These are phyloP conservation scores for Akanthomyces uredinophilus DNA, from an alignment of 2,329 filamentous ascomycete species.

Conservation along the genomic window DNA sequence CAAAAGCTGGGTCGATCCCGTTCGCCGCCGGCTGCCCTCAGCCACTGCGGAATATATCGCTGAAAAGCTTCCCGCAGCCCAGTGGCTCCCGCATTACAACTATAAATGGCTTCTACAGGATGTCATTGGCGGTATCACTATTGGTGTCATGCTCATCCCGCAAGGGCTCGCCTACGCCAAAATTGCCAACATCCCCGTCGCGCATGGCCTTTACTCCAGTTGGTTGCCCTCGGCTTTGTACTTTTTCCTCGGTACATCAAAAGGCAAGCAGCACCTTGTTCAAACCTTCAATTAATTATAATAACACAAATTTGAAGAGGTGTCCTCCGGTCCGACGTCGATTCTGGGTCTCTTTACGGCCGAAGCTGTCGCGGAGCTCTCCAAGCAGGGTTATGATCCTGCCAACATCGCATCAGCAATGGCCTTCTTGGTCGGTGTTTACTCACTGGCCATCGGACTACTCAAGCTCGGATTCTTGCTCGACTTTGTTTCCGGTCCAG, in stretches of 20 bases:
- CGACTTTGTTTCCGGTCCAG: constrained; percentile 60
- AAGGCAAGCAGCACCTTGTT: constrained; percentile 36
- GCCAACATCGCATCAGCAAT: constrained; percentile 56
- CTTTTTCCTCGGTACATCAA: constrained; percentile 57
- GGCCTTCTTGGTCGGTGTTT: constrained; percentile 59
- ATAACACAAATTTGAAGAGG: constrained; percentile 35
- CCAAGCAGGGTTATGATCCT: constrained; percentile 44
- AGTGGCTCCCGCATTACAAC: constrained; percentile 59
- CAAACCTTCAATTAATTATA: neutral
- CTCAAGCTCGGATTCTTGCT: constrained; percentile 60
- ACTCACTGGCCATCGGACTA: constrained; percentile 53
- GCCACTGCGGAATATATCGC: constrained; percentile 50
- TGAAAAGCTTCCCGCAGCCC: constrained; percentile 57
- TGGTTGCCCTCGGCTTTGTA: constrained; percentile 55
- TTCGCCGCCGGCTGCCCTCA: constrained; percentile 38
- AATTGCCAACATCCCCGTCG: constrained; percentile 56
- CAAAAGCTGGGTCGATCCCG: constrained; percentile 21
- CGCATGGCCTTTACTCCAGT: constrained; percentile 54
- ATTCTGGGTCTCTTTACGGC: constrained; percentile 59
- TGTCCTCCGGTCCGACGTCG: constrained; percentile 60
- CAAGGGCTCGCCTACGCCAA: constrained; percentile 59
- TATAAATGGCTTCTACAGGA: constrained; percentile 58
- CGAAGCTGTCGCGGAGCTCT: constrained; percentile 51
- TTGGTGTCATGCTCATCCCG: constrained; percentile 56
- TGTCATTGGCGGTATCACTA: constrained; percentile 54